phyloP scores from a whole-genome alignment of 495 filamentous ascomycete species.

The Penicillium tannophilum region DNA sequence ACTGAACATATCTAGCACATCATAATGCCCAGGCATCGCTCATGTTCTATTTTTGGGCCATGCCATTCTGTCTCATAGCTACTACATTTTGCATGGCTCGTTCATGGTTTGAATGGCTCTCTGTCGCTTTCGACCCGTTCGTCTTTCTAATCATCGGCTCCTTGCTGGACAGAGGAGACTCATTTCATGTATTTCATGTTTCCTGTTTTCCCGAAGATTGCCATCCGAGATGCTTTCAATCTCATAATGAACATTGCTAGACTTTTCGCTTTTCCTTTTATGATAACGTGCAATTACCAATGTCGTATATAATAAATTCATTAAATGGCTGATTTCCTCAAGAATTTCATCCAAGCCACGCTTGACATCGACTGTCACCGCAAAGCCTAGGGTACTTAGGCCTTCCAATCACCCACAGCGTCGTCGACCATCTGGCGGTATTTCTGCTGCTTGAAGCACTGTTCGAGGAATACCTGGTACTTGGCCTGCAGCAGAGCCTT shows the following conservation, averaged over 20 bases:
- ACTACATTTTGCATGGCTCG: slow-evolving; percentile 5
- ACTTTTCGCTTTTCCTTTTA: not conserved
- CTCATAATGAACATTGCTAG: not conserved
- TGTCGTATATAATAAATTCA: too few species aligned
- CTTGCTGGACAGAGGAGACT: not conserved
- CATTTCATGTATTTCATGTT: slow-evolving; percentile 1
- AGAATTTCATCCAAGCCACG: not conserved
- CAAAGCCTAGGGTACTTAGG: slow-evolving; percentile 2
- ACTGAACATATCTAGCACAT: not conserved
- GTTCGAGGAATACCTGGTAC: slow-evolving; percentile 70
- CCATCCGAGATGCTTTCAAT: not conserved
- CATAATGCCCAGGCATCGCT: not conserved
- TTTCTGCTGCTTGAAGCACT: slow-evolving; percentile 66
- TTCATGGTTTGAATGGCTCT: slow-evolving; percentile 1
- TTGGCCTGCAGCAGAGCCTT: slow-evolving; percentile 81
- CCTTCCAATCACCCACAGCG: slow-evolving; percentile 45
- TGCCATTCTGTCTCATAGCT: not conserved
- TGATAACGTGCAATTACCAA: too few species aligned
- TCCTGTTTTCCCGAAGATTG: slow-evolving; percentile 7
- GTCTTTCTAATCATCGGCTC: not conserved
- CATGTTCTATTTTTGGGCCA: not conserved
- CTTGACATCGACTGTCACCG: not conserved
- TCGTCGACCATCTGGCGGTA: slow-evolving; percentile 66
- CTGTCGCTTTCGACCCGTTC: not conserved
- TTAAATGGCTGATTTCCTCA: too few species aligned